Conservation (phyloP, 164 flowering plant species). For the Macadamia integrifolia region DNA sequence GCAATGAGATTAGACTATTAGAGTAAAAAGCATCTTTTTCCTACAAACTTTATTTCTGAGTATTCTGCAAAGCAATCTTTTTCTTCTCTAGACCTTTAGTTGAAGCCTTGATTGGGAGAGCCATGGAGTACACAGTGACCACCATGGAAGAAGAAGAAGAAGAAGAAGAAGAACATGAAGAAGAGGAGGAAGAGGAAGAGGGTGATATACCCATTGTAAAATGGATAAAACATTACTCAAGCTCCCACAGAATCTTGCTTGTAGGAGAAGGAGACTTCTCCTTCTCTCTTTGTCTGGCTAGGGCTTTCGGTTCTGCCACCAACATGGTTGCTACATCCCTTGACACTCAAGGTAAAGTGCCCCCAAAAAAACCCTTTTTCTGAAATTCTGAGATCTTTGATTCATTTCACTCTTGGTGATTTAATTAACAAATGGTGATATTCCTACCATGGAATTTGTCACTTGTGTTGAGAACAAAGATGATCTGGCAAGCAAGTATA, state of each 20-base stretch:
- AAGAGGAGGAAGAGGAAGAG: neutral
- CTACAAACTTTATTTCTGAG: no score
- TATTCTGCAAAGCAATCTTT: no score
- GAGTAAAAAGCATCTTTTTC: no score
- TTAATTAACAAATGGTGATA: no score
- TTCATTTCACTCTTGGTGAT: neutral
- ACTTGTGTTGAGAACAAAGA: conserved; percentile 12
- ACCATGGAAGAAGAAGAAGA: no score
- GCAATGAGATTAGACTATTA: no score
- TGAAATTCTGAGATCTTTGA: neutral
- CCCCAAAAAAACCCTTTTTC: no score
- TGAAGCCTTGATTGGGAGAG: no score
- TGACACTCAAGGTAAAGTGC: conserved; percentile 21
- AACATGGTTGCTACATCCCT: conserved; percentile 51
- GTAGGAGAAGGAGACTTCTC: conserved; percentile 66
- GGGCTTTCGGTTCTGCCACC: conserved; percentile 37
- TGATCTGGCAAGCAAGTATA: conserved; percentile 26
- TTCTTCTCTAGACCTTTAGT: no score
- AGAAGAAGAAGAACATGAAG: conserved; percentile 7
- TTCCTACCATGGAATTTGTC: no score
- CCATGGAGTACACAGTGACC: no score
- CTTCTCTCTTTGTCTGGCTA: conserved; percentile 42
- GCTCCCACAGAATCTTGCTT: conserved; percentile 35
- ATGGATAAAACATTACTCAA: conserved; percentile 34
- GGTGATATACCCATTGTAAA: conserved; percentile 8